Evolutionary conservation across 202 grass and related monocot species (phyloP).

Genomic region (Hordeum pubiflorum): DNA sequence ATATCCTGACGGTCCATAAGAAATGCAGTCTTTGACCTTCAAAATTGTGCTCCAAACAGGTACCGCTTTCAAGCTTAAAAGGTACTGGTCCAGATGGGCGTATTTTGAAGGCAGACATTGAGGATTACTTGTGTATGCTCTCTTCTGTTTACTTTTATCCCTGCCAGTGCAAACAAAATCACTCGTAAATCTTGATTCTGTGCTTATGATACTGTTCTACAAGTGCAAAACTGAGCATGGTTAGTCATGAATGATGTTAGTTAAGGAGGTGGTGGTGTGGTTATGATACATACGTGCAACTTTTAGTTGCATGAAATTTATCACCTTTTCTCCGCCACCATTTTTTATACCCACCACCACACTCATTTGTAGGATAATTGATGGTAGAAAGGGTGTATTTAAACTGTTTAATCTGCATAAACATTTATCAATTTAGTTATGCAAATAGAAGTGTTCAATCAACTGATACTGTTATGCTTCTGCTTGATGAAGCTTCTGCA

Average conservation of each 20-base stretch:
- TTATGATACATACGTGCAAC: not conserved
- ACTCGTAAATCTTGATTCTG: not conserved
- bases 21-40: not conserved
- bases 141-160: conserved; percentile 12
- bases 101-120: conserved; percentile 68
- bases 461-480: not conserved
- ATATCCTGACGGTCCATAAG: not conserved
- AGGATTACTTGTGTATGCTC: conserved; percentile 57
- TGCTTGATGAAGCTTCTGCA: conserved; percentile 29
- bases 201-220: not conserved
- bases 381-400: not conserved
- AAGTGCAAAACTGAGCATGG: not conserved
- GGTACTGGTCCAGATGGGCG: conserved; percentile 61
- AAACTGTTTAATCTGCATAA: not conserved
- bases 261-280: not conserved
- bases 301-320: not conserved
- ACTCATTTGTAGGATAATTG: not conserved
- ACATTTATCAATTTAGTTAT: not conserved
- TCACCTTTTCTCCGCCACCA: not conserved
- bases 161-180: not conserved
- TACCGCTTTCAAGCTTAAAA: conserved; percentile 59
- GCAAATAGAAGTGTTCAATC: not conserved
- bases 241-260: not conserved
- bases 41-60: conserved; percentile 19
- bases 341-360: not conserved